These are phyloP conservation scores for Blumeria graminis DNA, from an alignment of 2,329 filamentous ascomycete genomes.

Conservation along the genomic window DNA sequence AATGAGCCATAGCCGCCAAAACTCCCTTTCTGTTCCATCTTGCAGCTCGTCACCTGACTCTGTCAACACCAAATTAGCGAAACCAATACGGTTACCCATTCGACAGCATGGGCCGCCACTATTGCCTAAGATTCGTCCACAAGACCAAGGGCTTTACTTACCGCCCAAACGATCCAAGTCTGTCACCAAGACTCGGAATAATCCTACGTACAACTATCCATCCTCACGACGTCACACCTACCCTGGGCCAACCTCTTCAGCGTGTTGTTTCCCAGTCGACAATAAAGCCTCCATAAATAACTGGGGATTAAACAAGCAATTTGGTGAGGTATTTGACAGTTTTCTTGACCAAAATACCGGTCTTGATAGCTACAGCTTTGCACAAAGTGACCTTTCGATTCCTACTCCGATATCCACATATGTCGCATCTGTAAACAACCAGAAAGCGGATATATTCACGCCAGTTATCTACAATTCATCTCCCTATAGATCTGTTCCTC, in stretches of 20 bases:
- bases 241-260: constrained; percentile 26
- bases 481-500: constrained; percentile 21
- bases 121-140: constrained; percentile 63
- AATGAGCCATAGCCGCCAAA: too few species aligned
- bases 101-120: constrained; percentile 57
- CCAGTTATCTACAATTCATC: background rate
- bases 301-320: background rate
- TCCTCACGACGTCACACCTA: constrained; percentile 32
- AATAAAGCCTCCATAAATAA: constrained; percentile 11
- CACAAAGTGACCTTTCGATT: constrained; percentile 59
- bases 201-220: constrained; percentile 19
- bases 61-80: constrained; percentile 41
- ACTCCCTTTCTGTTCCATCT: constrained; percentile 17
- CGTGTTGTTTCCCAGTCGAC: constrained; percentile 11
- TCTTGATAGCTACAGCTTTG: constrained; percentile 39
- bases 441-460: constrained; percentile 21
- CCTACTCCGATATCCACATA: constrained; percentile 50
- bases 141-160: constrained; percentile 54
- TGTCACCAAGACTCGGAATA: constrained; percentile 16
- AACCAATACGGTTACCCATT: constrained; percentile 47
- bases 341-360: constrained; percentile 42
- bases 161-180: constrained; percentile 34
- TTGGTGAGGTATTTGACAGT: constrained; percentile 11
- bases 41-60: constrained; percentile 46
- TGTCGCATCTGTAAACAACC: constrained; percentile 14